Conservation (phyloP, 2,329 filamentous ascomycete genomes). For the Alternaria metachromatica region DNA sequence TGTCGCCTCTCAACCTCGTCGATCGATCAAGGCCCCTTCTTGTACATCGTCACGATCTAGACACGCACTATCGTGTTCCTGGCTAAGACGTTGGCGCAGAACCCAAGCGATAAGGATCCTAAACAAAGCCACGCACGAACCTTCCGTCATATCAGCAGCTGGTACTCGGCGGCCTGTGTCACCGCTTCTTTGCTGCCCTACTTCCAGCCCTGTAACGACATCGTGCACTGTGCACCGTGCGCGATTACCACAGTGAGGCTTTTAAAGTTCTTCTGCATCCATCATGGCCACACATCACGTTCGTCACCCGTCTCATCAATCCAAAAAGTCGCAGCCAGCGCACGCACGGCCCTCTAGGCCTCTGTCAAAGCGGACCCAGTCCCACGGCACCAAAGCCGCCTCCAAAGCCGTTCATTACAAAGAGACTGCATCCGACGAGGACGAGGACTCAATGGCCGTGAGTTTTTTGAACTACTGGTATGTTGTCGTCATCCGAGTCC, state of each 20-base stretch:
- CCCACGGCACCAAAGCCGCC: slow-evolving; percentile 37
- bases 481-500: slow-evolving; percentile 18
- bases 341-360: slow-evolving; percentile 45
- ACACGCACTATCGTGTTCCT: slow-evolving; percentile 29
- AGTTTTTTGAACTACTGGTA: slow-evolving; percentile 63
- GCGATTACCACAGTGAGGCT: slow-evolving; percentile 37
- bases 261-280: slow-evolving; percentile 46
- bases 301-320: slow-evolving; percentile 42
- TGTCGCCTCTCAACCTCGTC: neutral
- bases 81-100: slow-evolving; percentile 45
- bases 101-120: slow-evolving; percentile 42
- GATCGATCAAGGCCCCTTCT: neutral
- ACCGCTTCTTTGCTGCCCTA: slow-evolving; percentile 43
- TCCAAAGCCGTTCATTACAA: slow-evolving; percentile 33
- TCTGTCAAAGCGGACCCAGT: slow-evolving; percentile 44
- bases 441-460: slow-evolving; percentile 58
- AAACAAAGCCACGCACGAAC: slow-evolving; percentile 48
- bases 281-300: slow-evolving; percentile 45
- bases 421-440: slow-evolving; percentile 45
- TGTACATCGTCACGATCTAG: neutral
- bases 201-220: slow-evolving; percentile 35
- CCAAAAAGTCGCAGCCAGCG: slow-evolving; percentile 45
- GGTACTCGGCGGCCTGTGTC: slow-evolving; percentile 41
- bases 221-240: slow-evolving; percentile 46
- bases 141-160: slow-evolving; percentile 45